Evolutionary conservation across 1,284 basidiomycete species (phyloP).

Genomic region (Leccinum insolens): DNA sequence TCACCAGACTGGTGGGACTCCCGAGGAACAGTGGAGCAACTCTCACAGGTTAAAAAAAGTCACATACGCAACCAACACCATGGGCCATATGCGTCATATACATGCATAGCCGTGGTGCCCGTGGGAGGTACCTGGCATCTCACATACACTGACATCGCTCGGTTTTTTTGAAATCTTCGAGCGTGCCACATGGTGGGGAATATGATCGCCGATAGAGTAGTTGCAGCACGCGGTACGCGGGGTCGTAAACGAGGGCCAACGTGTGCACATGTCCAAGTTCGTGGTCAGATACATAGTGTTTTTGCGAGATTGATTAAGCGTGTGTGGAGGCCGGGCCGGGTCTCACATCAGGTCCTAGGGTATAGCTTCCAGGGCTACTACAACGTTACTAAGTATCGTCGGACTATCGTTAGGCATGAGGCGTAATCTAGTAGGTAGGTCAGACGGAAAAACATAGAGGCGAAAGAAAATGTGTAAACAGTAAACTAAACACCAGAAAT

Average conservation of each 20-base stretch:
- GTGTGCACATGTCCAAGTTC: background rate
- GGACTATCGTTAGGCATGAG: background rate
- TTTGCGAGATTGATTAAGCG: background rate
- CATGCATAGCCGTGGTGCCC: background rate
- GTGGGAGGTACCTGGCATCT: background rate
- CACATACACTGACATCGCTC: background rate
- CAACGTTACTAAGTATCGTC: background rate
- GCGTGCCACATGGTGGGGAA: background rate
- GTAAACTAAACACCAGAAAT: background rate
- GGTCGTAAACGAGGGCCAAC: background rate
- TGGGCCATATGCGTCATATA: background rate
- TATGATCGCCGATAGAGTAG: background rate
- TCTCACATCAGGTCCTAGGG: background rate
- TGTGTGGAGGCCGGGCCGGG: background rate
- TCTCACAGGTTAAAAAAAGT: background rate
- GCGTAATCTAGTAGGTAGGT: slow-evolving; percentile 15
- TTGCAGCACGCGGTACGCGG: background rate
- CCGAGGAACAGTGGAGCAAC: background rate
- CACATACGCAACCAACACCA: background rate
- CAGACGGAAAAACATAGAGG: background rate
- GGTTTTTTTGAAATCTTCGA: too few relatives aligned
- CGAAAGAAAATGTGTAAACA: background rate
- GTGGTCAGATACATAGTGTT: background rate
- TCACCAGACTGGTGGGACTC: background rate
- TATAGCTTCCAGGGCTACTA: background rate